Evolutionary conservation across 345 rosid species (phyloP), one percentile per base, ranked within the genome.

Genomic region (Capsella bursapastoris): DNA sequence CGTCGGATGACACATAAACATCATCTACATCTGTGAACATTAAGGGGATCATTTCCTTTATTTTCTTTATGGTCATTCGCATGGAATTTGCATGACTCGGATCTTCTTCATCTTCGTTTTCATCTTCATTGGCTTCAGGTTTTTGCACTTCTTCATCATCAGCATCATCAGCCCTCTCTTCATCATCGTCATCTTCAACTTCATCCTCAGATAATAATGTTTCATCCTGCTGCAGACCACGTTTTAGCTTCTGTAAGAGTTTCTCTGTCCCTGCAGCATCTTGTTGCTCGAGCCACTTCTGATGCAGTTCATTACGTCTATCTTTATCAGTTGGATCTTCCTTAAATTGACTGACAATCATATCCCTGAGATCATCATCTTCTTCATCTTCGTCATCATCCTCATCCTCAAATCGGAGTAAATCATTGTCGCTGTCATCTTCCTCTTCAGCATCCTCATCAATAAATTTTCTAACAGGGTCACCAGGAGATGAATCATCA

Each of bases 371-470:
- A 64, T 90, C 97, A 49, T 83, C 88, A 62, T 65, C 76, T 37
- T 86, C 91, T 73, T 89, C 97, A 57, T 89, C 89, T 45, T 88
- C 97, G 8, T 90, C 90, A 60, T 90, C 91, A 15, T 91, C 93
- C 45, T 86, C 81, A 57, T 91, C 93, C 73, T 83, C 78, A 53
- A 89, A 86, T 31, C 84, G 87, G 49, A 75, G 74, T 64, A 82
- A 82, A 71, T 95, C 96, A 77, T 89, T 86, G 77, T 95, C 99
- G 58, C 98, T 92, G 80, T 92, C 94, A 85, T 89, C 97, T 81
- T 90, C 97, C 79, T 92, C 99, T 80, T 86, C 97, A 57, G 98
- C 97, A 78, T 86, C 94, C 57, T 90, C 98, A 52, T 95, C 98
- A 66, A 95, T 80, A 80, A 90, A 95, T 69, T 87, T 86, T 84